Evolutionary conservation across 345 rosid species (phyloP), one percentile per base, ranked within the genome.

Genomic region (Syzygium aqueum): DNA sequence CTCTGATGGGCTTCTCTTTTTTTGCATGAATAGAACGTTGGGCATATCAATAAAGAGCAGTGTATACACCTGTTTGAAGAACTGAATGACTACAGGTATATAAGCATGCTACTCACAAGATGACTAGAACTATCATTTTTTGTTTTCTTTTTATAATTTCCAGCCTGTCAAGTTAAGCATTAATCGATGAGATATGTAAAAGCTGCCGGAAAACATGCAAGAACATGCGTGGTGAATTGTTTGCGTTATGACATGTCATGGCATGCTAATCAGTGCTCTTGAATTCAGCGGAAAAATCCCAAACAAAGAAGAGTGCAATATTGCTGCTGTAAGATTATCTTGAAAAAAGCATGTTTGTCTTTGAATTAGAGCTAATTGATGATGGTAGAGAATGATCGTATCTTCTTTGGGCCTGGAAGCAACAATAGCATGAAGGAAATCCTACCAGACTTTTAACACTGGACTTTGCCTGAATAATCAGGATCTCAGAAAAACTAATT

Each of bases 61-160:
- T 97, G 98, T 77, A 89, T 94, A 86, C 89, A 27, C 88, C 94
- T 97, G 87, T 97, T 97, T 91, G 94, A 94, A 90, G 96, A 94
- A 86, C 92, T 97, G 87, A 95, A 96, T 88, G 91, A 93, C 61
- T 97, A 97, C 96, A 95, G 99, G 99, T 97, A 92, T 73, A 21
- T 73, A 37, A 37, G 80, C 27, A 37, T 73, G 49, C 80, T 73
- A 73, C 49, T 33, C 13, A 40, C 46, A 73, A 33, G 80, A 73
- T 73, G 77, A 51, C 53, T 65, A 40, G 77, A 27, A 85, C 7
- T 40, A 57, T 86, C 11, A 22, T 86, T 63, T 51, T 8, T 30
- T 27, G 9, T 8, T 50, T 46, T 22, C 16, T 23, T 65, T 65
- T 51, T 50, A 21, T n/a, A 33, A 59, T 65, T 28, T 85, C 67